phyloP scores from a whole-genome alignment of 495 filamentous ascomycete genomes.

The Tricharina praecox region DNA sequence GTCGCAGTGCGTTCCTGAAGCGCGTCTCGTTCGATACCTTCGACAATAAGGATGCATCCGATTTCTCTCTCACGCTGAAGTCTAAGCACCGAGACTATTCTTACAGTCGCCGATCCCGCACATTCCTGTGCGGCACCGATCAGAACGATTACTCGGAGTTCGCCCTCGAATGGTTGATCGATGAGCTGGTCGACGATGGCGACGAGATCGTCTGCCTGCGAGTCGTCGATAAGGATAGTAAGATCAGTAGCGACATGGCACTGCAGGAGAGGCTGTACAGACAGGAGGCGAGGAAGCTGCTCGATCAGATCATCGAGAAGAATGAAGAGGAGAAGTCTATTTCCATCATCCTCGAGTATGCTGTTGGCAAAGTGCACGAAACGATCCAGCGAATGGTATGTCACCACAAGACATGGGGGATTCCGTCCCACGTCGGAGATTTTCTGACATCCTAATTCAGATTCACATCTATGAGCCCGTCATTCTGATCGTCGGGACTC shows the following conservation, averaged over 20 bases:
- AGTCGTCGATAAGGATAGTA: constrained; percentile 73
- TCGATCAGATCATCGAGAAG: constrained; percentile 67
- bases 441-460: constrained; percentile 31
- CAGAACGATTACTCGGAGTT: constrained; percentile 92
- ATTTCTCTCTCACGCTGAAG: constrained; percentile 71
- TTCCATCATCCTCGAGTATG: constrained; percentile 73
- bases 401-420: constrained; percentile 11
- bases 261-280: constrained; percentile 62
- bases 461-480: constrained; percentile 89
- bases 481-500: constrained; percentile 87
- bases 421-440: no score
- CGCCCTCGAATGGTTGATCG: constrained; percentile 83
- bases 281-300: constrained; percentile 55
- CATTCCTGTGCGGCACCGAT: constrained; percentile 86
- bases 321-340: constrained; percentile 75
- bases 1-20: constrained; percentile 19
- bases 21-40: constrained; percentile 87
- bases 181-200: constrained; percentile 89
- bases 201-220: constrained; percentile 90
- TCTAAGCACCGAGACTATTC: constrained; percentile 82
- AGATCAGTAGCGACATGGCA: constrained; percentile 47
- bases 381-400: constrained; percentile 86
- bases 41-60: constrained; percentile 61
- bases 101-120: constrained; percentile 64
- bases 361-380: constrained; percentile 76